Conservation (phyloP, 345 rosid genomes). For the Murraya koenigii region DNA sequence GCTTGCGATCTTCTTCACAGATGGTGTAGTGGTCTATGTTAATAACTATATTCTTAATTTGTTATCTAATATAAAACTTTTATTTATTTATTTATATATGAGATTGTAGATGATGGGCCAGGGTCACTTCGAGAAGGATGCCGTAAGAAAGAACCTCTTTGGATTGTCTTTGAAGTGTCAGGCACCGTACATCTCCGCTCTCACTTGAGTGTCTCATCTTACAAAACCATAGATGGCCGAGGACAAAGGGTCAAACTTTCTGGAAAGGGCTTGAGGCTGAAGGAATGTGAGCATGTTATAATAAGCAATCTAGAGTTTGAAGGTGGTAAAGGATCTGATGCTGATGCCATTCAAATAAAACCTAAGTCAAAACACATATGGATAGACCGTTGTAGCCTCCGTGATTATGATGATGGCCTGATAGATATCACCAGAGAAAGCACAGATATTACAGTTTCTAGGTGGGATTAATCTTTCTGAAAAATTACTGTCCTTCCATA, state of each 20-base stretch:
- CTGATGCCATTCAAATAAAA: slow-evolving; percentile 92
- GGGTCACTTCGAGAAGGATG: slow-evolving; percentile 87
- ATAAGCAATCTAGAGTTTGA: slow-evolving; percentile 85
- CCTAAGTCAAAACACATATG: slow-evolving; percentile 86
- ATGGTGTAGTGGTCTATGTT: background rate
- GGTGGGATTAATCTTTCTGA: slow-evolving; percentile 34
- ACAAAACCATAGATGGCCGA: slow-evolving; percentile 93
- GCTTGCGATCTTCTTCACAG: background rate
- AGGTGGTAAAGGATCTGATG: slow-evolving; percentile 85
- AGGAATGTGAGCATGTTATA: slow-evolving; percentile 82
- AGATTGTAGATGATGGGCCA: slow-evolving; percentile 79
- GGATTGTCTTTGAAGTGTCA: slow-evolving; percentile 84
- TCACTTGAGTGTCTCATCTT: slow-evolving; percentile 68
- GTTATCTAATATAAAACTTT: background rate
- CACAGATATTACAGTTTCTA: slow-evolving; percentile 87
- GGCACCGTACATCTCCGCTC: slow-evolving; percentile 72
- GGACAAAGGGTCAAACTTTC: slow-evolving; percentile 81
- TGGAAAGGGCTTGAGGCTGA: slow-evolving; percentile 86
- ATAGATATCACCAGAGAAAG: slow-evolving; percentile 94
- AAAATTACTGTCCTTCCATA: background rate
- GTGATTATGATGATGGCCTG: slow-evolving; percentile 82
- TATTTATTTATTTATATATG: background rate
- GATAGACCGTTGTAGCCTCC: slow-evolving; percentile 91
- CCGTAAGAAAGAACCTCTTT: slow-evolving; percentile 67
- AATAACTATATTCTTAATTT: background rate